Evolutionary conservation across 768 basidiomycete species (phyloP).

Genomic region (Amanita rubescens): DNA sequence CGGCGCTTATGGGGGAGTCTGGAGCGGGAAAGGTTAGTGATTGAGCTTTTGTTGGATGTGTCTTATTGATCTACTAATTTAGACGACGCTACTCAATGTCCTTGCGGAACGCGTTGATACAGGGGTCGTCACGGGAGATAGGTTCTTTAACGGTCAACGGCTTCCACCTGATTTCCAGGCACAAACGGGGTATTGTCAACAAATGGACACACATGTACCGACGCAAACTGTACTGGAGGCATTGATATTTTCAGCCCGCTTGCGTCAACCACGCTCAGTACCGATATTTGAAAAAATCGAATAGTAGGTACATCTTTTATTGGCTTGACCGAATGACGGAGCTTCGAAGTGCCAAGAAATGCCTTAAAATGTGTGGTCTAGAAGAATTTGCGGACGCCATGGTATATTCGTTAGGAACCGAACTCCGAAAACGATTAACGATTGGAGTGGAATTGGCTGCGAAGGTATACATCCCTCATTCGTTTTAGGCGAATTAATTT

Average conservation of each 20-base stretch:
- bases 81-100: constrained; percentile 56
- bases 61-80: neutral
- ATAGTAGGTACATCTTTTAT: constrained; percentile 42
- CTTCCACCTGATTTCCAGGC: constrained; percentile 53
- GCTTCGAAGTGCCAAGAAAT: constrained; percentile 30
- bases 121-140: constrained; percentile 44
- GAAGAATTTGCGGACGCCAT: constrained; percentile 54
- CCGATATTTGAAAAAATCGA: constrained; percentile 66
- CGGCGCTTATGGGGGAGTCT: constrained; percentile 66
- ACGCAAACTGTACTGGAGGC: constrained; percentile 78
- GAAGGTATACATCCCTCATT: constrained; percentile 42
- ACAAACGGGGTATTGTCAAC: constrained; percentile 82
- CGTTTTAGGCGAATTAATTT: neutral
- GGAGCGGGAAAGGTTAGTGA: constrained; percentile 39
- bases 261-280: constrained; percentile 67
- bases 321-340: constrained; percentile 10
- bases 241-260: constrained; percentile 67
- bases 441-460: constrained; percentile 86
- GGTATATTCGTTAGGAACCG: constrained; percentile 61
- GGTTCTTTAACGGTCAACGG: constrained; percentile 46
- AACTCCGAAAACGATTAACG: constrained; percentile 74
- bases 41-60: constrained; percentile 8
- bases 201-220: constrained; percentile 74
- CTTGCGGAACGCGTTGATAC: constrained; percentile 41
- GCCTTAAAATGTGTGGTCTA: constrained; percentile 60